Evolutionary conservation across 1,139 yeast species (phyloP).

Genomic region (Nakaseomyces sp.): DNA sequence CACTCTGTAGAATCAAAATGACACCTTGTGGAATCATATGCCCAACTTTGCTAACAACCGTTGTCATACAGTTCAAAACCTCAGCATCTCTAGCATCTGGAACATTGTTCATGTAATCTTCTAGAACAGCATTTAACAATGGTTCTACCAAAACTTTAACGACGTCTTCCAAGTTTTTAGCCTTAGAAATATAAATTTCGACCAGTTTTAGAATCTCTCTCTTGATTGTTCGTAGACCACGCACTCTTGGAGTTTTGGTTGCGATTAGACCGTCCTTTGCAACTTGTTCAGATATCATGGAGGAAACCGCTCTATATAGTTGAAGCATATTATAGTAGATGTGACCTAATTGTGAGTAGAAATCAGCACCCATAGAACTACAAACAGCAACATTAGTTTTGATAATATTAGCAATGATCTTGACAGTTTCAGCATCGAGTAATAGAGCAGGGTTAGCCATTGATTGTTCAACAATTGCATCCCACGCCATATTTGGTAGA

Average conservation of each 20-base stretch:
- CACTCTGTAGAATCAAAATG: constrained; percentile 76
- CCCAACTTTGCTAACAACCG: constrained; percentile 81
- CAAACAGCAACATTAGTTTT: constrained; percentile 95
- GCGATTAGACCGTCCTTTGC: constrained; percentile 78
- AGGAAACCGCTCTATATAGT: constrained; percentile 79
- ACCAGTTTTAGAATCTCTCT: constrained; percentile 85
- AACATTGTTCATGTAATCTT: constrained; percentile 79
- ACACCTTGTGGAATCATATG: constrained; percentile 85
- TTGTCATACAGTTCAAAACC: constrained; percentile 89
- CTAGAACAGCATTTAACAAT: constrained; percentile 73
- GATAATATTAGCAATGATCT: constrained; percentile 84
- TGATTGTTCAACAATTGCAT: constrained; percentile 79
- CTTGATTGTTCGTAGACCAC: constrained; percentile 92
- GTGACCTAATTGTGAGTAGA: constrained; percentile 77
- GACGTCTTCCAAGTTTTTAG: constrained; percentile 70
- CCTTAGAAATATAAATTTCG: constrained; percentile 81
- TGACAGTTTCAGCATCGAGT: constrained; percentile 78
- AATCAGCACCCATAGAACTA: constrained; percentile 84
- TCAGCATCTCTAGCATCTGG: constrained; percentile 98
- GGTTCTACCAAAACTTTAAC: constrained; percentile 80
- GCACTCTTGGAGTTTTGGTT: constrained; percentile 88
- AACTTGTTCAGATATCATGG: constrained; percentile 77
- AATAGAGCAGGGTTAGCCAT: constrained; percentile 78
- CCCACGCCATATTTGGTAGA: constrained; percentile 92
- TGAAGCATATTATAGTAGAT: constrained; percentile 87